Evolutionary conservation across 2,329 filamentous ascomycete species (phyloP), one percentile per base, ranked within the genome.

Genomic region (Didymella segeticola): DNA sequence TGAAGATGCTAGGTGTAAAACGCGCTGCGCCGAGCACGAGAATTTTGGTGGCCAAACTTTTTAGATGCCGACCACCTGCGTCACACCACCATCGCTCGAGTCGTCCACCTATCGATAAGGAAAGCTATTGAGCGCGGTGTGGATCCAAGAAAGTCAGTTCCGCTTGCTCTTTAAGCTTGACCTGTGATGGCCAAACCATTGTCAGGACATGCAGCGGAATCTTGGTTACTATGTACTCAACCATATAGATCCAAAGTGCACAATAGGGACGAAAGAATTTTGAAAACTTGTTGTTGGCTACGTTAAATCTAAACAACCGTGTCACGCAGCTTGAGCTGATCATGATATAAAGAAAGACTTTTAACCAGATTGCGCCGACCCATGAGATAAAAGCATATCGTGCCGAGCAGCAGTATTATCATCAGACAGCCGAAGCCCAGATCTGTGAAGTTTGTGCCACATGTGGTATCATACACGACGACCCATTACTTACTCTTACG

Each of bases 401-500:
- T 51, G 52, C 51, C 50, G 47, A 33, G 47, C 50, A 57, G 41
- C 53, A 55, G 49, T 25, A 43, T 46, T 55, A 45, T 31, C 36
- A 50, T 39, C 51, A 22, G 34, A 58, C 30, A 52, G 56, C 56
- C 39, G 17, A 38, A 58, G 55, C 47, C 46, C 46, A 52, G 38
- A 47, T 55, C 53, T 19, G 42, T 20, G 36, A 54, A 47, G 27
- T 49, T 54, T 47, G 51, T 60, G 36, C 51, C 56, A 60, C 52
- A 47, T 47, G 48, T 61, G 50, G 52, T 58, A 57, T 61, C 60
- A 56, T 60, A 58, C 48, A 51, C 47, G 30, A 58, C 47, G 36
- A 54, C 53, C 49, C 54, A 61, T 57, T 60, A 66, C 64, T 66
- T 69, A 67, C 66, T 59, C 48, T 53, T 61, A 49, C 42, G 43